Evolutionary conservation across 2,329 filamentous ascomycete genomes (phyloP).

Genomic region (Elsinoe australis): DNA sequence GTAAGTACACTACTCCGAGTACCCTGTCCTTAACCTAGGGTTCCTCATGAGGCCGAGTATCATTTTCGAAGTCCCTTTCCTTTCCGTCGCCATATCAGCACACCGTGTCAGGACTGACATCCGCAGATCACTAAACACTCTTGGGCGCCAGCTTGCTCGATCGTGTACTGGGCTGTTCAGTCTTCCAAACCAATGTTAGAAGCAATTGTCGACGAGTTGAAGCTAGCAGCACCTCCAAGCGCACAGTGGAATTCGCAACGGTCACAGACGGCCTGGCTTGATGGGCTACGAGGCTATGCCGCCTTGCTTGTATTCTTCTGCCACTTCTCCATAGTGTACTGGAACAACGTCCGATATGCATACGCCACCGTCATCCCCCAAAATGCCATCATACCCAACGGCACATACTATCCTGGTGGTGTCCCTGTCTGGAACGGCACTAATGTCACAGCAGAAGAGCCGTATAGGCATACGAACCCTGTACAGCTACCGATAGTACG

Average conservation of each 20-base stretch:
- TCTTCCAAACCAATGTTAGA: too few species aligned
- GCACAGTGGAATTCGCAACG: not conserved
- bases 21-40: too few species aligned
- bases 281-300: constrained; percentile 60
- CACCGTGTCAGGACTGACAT: too few species aligned
- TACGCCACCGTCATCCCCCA: constrained; percentile 18
- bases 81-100: too few species aligned
- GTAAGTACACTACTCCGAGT: too few species aligned
- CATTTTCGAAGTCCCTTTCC: too few species aligned
- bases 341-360: constrained; percentile 16
- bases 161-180: too few species aligned
- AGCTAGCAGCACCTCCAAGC: not conserved
- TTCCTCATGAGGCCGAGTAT: too few species aligned
- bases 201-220: constrained; percentile 6
- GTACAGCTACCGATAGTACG: constrained; percentile 49
- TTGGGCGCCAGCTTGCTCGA: too few species aligned
- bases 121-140: too few species aligned
- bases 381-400: constrained; percentile 21
- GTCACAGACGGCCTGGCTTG: constrained; percentile 50
- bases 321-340: constrained; percentile 41
- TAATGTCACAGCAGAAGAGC: not conserved
- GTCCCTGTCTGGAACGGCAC: constrained; percentile 24
- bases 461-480: not conserved
- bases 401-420: constrained; percentile 24
- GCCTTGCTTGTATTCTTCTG: constrained; percentile 59